phyloP scores from a whole-genome alignment of 805 yeast species.

The Ogataea paraovalis region DNA sequence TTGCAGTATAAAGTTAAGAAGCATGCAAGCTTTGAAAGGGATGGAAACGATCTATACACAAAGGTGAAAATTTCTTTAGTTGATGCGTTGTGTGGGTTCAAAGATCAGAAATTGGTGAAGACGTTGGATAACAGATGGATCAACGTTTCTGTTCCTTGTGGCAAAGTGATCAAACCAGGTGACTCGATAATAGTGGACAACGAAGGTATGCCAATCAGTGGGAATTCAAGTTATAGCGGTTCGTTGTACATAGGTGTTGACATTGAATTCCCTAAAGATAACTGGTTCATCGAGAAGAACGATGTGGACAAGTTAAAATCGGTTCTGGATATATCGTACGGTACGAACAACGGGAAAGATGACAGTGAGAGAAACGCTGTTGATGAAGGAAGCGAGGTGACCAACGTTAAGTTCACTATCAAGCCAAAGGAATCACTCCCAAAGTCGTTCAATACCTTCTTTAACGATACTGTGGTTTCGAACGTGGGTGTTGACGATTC shows the following conservation, averaged over 20 bases:
- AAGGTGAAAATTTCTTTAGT: slow-evolving; percentile 58
- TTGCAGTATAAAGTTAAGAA: slow-evolving; percentile 50
- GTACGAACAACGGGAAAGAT: slow-evolving; percentile 23
- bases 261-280: slow-evolving; percentile 78
- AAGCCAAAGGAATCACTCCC: slow-evolving; percentile 24
- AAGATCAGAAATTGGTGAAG: slow-evolving; percentile 52
- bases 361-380: slow-evolving; percentile 18
- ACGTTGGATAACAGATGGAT: slow-evolving; percentile 80
- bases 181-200: slow-evolving; percentile 57
- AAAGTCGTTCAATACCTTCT: slow-evolving; percentile 26
- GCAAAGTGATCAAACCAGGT: slow-evolving; percentile 78
- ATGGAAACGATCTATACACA: slow-evolving; percentile 62
- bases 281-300: slow-evolving; percentile 75
- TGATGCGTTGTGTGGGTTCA: slow-evolving; percentile 84
- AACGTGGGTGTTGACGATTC: slow-evolving; percentile 27
- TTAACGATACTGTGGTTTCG: slow-evolving; percentile 21
- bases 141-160: slow-evolving; percentile 60
- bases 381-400: slow-evolving; percentile 20
- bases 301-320: slow-evolving; percentile 55
- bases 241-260: slow-evolving; percentile 67
- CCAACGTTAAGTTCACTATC: slow-evolving; percentile 23
- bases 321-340: slow-evolving; percentile 40
- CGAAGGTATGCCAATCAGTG: slow-evolving; percentile 79
- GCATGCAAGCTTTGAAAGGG: slow-evolving; percentile 42
- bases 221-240: slow-evolving; percentile 42